phyloP scores from a whole-genome alignment of 2,329 filamentous ascomycete genomes.

The Fusarium ramigenum region DNA sequence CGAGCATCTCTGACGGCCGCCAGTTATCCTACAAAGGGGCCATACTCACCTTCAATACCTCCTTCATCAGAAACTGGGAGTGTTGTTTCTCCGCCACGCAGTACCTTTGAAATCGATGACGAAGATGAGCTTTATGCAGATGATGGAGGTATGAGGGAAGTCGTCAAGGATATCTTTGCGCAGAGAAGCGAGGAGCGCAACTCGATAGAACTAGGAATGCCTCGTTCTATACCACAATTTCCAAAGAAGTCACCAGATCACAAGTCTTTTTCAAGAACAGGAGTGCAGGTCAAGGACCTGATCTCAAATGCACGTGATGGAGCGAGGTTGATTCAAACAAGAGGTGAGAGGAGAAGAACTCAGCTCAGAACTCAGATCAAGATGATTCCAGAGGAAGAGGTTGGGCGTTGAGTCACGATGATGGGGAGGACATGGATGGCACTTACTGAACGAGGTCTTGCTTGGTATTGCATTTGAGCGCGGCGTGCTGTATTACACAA shows the following conservation, averaged over 20 bases:
- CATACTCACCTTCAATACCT: conserved; percentile 24
- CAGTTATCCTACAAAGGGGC: conserved; percentile 29
- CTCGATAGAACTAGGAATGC: conserved; percentile 15
- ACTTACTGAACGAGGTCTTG: not conserved
- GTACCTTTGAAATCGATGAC: conserved; percentile 49
- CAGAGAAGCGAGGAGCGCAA: conserved; percentile 38
- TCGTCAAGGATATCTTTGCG: conserved; percentile 36
- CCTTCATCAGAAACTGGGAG: conserved; percentile 19
- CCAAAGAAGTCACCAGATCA: conserved; percentile 11
- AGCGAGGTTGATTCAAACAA: conserved; percentile 33
- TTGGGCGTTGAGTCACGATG: conserved; percentile 7
- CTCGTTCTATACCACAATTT: conserved; percentile 16
- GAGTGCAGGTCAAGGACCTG: conserved; percentile 39
- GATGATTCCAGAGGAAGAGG: conserved; percentile 44
- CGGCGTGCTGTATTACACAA: conserved; percentile 21
- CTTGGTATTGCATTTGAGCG: conserved; percentile 30
- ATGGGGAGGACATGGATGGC: not conserved
- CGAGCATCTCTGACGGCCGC: conserved; percentile 18
- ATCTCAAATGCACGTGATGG: conserved; percentile 39
- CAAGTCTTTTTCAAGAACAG: conserved; percentile 30
- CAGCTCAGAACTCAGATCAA: conserved; percentile 51
- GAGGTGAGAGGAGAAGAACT: conserved; percentile 48
- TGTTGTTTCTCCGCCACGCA: conserved; percentile 33
- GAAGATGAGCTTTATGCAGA: conserved; percentile 35
- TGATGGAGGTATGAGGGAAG: conserved; percentile 31